Conservation (phyloP, 2,329 filamentous ascomycete species). For the Fusarium goolgardi region DNA sequence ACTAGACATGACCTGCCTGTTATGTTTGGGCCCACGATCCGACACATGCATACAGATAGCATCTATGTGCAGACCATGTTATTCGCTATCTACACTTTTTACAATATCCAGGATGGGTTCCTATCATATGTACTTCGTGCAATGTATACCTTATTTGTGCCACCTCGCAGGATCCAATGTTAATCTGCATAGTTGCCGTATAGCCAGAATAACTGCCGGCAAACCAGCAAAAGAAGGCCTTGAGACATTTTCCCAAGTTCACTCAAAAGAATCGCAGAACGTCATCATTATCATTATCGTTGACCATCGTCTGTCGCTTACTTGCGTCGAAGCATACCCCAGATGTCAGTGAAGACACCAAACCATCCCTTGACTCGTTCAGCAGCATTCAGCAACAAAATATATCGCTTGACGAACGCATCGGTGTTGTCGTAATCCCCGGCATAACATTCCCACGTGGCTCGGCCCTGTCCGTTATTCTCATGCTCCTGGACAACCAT, state of each 20-base stretch:
- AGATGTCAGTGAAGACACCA: constrained; percentile 56
- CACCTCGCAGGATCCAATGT: neutral
- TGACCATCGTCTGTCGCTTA: constrained; percentile 1
- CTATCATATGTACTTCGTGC: neutral
- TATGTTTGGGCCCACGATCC: no score
- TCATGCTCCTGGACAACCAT: constrained; percentile 49
- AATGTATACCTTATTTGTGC: neutral
- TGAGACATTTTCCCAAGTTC: neutral
- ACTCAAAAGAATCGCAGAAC: neutral
- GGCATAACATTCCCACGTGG: constrained; percentile 71
- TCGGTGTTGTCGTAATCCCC: constrained; percentile 69
- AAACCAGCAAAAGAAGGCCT: neutral
- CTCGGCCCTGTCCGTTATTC: constrained; percentile 55
- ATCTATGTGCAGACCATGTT: neutral
- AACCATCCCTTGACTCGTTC: constrained; percentile 64
- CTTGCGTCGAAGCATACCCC: constrained; percentile 41
- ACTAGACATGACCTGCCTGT: neutral
- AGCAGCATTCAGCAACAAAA: constrained; percentile 65
- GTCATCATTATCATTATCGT: neutral
- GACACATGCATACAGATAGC: no score
- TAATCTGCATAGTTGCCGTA: neutral
- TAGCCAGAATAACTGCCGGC: neutral
- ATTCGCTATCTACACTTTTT: neutral
- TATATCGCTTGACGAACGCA: constrained; percentile 64
- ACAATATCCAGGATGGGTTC: neutral